Conservation (phyloP, 1,139 yeast genomes). For the Suhomyces wounanorum region DNA sequence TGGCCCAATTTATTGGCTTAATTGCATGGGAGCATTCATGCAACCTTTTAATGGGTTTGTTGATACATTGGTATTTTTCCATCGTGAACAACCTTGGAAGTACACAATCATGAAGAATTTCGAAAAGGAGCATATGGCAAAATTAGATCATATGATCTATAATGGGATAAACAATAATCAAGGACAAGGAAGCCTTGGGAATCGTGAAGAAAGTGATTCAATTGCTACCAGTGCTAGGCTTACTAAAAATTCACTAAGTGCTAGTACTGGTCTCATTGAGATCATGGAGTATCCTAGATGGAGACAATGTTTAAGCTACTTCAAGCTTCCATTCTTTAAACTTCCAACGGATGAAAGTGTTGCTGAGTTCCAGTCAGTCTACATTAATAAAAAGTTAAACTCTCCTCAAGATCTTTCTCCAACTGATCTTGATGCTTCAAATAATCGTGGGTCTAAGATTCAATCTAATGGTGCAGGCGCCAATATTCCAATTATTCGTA, state of each 20-base stretch:
- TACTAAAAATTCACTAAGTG: conserved; percentile 30
- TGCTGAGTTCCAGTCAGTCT: conserved; percentile 28
- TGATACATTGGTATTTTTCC: conserved; percentile 72
- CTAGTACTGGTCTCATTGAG: conserved; percentile 28
- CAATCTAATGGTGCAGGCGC: conserved; percentile 15
- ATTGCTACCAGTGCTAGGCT: conserved; percentile 29
- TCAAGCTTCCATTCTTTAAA: conserved; percentile 44
- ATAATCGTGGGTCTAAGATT: not conserved
- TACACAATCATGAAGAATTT: conserved; percentile 46
- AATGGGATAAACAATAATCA: not conserved
- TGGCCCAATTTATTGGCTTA: conserved; percentile 64
- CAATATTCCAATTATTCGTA: conserved; percentile 6
- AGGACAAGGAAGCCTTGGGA: conserved; percentile 5
- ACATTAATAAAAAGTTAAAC: conserved; percentile 21
- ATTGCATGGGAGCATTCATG: conserved; percentile 68
- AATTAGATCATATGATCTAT: conserved; percentile 27
- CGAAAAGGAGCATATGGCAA: conserved; percentile 34
- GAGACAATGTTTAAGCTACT: conserved; percentile 38
- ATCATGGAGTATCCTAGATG: conserved; percentile 30
- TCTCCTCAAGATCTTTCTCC: not conserved
- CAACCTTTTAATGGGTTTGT: conserved; percentile 81
- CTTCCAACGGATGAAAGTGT: conserved; percentile 44
- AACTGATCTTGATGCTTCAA: not conserved
- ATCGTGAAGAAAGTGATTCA: conserved; percentile 22
- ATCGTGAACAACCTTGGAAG: conserved; percentile 79